Base-by-base conservation (phyloP, 1,139 yeast genomes). In the Chernovozyma aurita region DNA sequence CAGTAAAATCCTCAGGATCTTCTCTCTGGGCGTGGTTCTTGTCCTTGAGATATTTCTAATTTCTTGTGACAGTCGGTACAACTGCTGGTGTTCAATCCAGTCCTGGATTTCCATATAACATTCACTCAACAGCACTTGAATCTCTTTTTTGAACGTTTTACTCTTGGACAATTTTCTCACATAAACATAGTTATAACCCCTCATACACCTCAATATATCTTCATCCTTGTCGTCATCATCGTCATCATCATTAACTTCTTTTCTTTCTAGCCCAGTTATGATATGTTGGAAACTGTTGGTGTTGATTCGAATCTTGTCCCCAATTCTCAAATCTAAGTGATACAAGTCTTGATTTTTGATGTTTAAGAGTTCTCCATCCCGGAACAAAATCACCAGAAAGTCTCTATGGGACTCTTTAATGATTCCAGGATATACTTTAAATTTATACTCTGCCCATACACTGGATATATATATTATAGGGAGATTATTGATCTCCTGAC, bases 161-260 rank as follows among this genome's bases (percentile, higher is more conserved):
- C 37, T 42, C 14, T 50, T 48, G 25, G 47, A 44, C 20, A 53
- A 39, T 32, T 57, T 58, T 38, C 52, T 57, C 6, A 72, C 52
- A 42, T 63, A 52, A 2, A 76, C 69, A 3, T 65, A 53, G 50
- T 78, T 78, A 49, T 63, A 80, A 0, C 87, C 87, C 46, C 86
- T 57, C 38, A 78, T 62, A 48, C 86, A 80, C 30, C 62, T 53
- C 22, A 20, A 20, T n/a, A n/a, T n/a, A n/a, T n/a, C n/a, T n/a
- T n/a, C n/a, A n/a, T n/a, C n/a, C n/a, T n/a, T n/a, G n/a, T n/a
- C n/a, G n/a, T n/a, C n/a, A n/a, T n/a, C n/a, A n/a, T n/a, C n/a
- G n/a, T n/a, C n/a, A n/a, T n/a, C n/a, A n/a, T n/a, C n/a, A n/a
- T n/a, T n/a, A n/a, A n/a, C n/a, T n/a, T n/a, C n/a, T n/a, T n/a